phyloP scores from a whole-genome alignment of 2,329 filamentous ascomycete genomes.

The Penicillium sp. region DNA sequence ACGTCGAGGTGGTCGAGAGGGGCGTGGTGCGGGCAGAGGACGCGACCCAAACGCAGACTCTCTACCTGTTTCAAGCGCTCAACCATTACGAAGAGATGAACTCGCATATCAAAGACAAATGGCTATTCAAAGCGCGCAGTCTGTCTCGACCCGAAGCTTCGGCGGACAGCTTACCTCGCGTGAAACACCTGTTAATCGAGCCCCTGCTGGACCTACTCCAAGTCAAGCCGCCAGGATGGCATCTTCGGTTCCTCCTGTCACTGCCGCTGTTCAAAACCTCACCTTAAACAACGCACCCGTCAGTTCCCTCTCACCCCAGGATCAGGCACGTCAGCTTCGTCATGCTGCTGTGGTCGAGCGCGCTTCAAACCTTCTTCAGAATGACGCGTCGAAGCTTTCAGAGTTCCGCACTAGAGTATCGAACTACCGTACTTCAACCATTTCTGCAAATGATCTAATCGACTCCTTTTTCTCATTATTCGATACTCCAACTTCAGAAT shows the following conservation, averaged over 20 bases:
- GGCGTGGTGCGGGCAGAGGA: conserved; percentile 61
- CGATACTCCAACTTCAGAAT: conserved; percentile 70
- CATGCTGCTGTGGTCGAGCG: conserved; percentile 84
- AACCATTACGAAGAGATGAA: conserved; percentile 79
- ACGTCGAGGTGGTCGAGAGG: conserved; percentile 32
- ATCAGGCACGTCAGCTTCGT: conserved; percentile 73
- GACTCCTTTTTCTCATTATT: conserved; percentile 86
- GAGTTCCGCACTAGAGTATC: conserved; percentile 79
- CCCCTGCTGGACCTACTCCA: conserved; percentile 36
- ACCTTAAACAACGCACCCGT: conserved; percentile 39
- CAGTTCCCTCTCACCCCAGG: conserved; percentile 61
- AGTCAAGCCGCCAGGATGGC: conserved; percentile 24
- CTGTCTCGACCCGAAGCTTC: conserved; percentile 74
- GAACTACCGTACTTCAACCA: conserved; percentile 65
- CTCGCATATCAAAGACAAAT: conserved; percentile 87
- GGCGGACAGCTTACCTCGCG: conserved; percentile 72
- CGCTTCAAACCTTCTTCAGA: conserved; percentile 73
- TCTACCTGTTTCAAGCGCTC: conserved; percentile 70
- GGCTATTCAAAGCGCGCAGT: conserved; percentile 84
- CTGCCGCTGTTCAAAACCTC: conserved; percentile 48
- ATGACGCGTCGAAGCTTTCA: conserved; percentile 68
- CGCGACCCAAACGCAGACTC: conserved; percentile 84
- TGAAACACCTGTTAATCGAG: conserved; percentile 44
- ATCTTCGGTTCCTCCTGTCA: conserved; percentile 23
- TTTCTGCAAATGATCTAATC: conserved; percentile 72